phyloP scores from a whole-genome alignment of 2,329 filamentous ascomycete genomes.

The Xylariaceae sp. region DNA sequence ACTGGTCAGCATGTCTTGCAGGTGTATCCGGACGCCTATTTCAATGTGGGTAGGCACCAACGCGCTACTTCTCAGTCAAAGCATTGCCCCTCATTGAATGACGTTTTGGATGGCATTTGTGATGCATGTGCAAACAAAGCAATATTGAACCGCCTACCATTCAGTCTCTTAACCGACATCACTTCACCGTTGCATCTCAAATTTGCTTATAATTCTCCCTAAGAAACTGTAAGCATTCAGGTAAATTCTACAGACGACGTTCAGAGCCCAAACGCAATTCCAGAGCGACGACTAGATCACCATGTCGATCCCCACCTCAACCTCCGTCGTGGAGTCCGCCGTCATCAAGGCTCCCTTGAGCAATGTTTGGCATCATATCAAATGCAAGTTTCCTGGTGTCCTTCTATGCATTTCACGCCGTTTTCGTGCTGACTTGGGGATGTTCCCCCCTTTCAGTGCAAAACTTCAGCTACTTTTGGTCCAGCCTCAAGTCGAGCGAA shows the following conservation, averaged over 20 bases:
- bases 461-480: constrained; percentile 66
- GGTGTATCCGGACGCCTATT: too few relatives aligned
- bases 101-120: constrained; percentile 22
- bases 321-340: constrained; percentile 61
- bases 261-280: neutral
- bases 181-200: neutral
- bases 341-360: constrained; percentile 65
- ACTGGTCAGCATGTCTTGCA: too few relatives aligned
- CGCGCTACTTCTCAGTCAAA: too few relatives aligned
- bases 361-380: constrained; percentile 70
- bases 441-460: constrained; percentile 38
- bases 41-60: too few relatives aligned
- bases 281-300: constrained; percentile 3
- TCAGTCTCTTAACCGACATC: too few relatives aligned
- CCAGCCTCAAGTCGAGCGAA: constrained; percentile 57
- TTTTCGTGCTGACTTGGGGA: too few relatives aligned
- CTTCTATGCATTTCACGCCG: neutral
- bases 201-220: neutral
- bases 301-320: constrained; percentile 60
- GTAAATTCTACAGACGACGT: neutral
- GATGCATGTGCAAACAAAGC: constrained; percentile 18
- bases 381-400: constrained; percentile 38
- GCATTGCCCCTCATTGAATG: constrained; percentile 19
- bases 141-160: neutral
- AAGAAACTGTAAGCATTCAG: neutral